Conservation (phyloP, 805 yeast genomes). For the Monosporozyma aquatica region DNA sequence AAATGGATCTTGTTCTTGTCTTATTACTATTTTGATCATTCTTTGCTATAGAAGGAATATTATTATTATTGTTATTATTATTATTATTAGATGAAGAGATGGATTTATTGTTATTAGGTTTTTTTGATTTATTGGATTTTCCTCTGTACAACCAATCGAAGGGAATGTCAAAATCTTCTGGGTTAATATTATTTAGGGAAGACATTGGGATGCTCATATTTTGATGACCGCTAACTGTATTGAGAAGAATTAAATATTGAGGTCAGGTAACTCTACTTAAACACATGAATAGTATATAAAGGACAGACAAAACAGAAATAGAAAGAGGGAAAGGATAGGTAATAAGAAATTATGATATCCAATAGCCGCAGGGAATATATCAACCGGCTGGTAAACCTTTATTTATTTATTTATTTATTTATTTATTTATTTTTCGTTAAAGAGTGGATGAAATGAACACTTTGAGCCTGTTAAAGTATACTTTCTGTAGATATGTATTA, state of each 20-base stretch:
- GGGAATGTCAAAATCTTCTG: constrained; percentile 43
- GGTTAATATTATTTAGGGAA: background rate
- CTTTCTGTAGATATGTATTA: no score
- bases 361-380: no score
- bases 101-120: no score
- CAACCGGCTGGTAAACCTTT: no score
- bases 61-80: background rate
- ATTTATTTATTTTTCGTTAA: no score
- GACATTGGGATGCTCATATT: background rate
- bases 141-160: constrained; percentile 81
- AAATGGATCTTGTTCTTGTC: constrained; percentile 17
- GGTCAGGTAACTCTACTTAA: background rate
- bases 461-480: no score
- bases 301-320: background rate
- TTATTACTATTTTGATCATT: background rate
- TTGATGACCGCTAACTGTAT: no score
- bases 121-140: constrained; percentile 32
- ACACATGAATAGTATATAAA: background rate
- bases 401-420: no score
- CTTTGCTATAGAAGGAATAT: background rate
- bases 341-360: no score
- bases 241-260: no score
- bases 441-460: no score
- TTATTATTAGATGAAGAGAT: background rate
- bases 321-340: no score